A percentile compares a stretch with the other conserved stretches of the same genome.
Evolutionary conservation across 805 yeast species (phyloP).

Genomic region (Spathaspora passalidarum): DNA sequence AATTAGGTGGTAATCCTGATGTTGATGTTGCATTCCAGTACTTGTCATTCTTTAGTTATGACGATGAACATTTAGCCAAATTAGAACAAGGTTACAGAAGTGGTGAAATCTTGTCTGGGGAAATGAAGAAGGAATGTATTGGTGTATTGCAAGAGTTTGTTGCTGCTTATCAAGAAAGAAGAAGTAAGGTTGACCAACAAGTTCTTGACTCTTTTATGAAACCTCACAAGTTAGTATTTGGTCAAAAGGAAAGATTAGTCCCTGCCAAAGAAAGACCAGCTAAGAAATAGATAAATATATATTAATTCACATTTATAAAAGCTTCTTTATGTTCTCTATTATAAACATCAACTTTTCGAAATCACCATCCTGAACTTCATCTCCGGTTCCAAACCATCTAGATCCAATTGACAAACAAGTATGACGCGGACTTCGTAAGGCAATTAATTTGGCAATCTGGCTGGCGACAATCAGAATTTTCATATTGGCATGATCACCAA

Average conservation of each 20-base stretch:
- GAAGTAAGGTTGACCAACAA: constrained; percentile 62
- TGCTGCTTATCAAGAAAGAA: constrained; percentile 73
- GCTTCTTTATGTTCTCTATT: constrained; percentile 25
- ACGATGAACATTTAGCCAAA: constrained; percentile 70
- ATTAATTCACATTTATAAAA: constrained; percentile 4
- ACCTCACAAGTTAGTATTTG: constrained; percentile 78
- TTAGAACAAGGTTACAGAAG: constrained; percentile 63
- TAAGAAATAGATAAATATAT: constrained; percentile 6
- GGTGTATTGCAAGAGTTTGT: constrained; percentile 78
- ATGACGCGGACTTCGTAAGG: constrained; percentile 34
- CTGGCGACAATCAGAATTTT: constrained; percentile 48
- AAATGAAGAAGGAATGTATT: constrained; percentile 85
- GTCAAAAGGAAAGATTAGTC: constrained; percentile 69
- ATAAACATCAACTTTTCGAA: constrained; percentile 46
- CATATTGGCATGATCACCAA: constrained; percentile 47
- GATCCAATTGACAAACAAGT: constrained; percentile 45
- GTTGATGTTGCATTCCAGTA: constrained; percentile 95
- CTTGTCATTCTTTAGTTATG: constrained; percentile 82
- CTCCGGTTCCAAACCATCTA: constrained; percentile 43
- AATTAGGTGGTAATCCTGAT: constrained; percentile 89
- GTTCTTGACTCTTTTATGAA: constrained; percentile 69
- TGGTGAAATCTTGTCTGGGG: constrained; percentile 89
- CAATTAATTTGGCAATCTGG: constrained; percentile 44
- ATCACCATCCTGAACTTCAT: constrained; percentile 28
- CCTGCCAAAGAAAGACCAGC: constrained; percentile 52